Percentiles rank a stretch among this genome's conserved stretches.
Conservation (phyloP, 371 early-diverging fungal species). For the Mucor velutinosus region DNA sequence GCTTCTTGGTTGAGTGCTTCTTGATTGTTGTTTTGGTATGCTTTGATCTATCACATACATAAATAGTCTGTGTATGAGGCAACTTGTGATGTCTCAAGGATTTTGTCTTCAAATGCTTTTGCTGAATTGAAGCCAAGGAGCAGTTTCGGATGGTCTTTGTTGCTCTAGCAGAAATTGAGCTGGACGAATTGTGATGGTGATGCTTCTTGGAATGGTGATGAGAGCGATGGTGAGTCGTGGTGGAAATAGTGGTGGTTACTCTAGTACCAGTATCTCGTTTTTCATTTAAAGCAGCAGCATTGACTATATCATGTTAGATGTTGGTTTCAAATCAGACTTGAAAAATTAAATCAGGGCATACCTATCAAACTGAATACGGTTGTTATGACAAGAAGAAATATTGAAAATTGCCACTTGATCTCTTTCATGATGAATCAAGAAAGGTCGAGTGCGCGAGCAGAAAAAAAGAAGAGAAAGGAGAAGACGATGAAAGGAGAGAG, state of each 20-base stretch:
- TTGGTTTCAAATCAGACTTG: background rate
- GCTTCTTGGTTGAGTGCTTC: slow-evolving; percentile 8
- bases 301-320: slow-evolving; percentile 4
- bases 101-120: background rate
- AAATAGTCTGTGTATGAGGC: slow-evolving; percentile 5
- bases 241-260: background rate
- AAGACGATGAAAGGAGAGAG: slow-evolving; percentile 2
- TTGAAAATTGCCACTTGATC: slow-evolving; percentile 13
- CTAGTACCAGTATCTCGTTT: background rate
- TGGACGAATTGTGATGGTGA: background rate
- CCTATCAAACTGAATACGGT: slow-evolving; percentile 8
- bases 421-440: slow-evolving; percentile 11
- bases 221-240: background rate
- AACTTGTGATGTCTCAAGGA: background rate
- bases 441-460: background rate
- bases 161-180: background rate
- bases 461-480: background rate
- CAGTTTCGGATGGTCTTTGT: slow-evolving; percentile 16
- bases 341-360: background rate
- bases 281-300: slow-evolving; percentile 6
- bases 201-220: background rate
- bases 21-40: slow-evolving; percentile 3
- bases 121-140: background rate
- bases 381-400: slow-evolving; percentile 5
- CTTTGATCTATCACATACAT: slow-evolving; percentile 15